These are phyloP conservation scores for Apiotrichum gracile DNA, from an alignment of 1,284 basidiomycete species.

Conservation along the genomic window DNA sequence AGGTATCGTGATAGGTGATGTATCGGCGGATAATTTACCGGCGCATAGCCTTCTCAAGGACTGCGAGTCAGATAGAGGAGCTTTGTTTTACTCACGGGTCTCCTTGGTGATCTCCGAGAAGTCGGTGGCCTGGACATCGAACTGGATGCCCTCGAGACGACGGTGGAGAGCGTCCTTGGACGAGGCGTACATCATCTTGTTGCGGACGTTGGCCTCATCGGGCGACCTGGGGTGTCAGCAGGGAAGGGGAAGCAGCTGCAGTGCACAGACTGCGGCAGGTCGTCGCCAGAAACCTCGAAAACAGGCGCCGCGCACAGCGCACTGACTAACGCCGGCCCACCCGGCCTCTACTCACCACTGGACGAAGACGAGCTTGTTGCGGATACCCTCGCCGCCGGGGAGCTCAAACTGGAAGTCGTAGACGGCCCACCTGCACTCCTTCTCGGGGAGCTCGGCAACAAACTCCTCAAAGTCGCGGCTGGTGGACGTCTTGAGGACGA, in stretches of 20 bases:
- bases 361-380: slow-evolving; percentile 86
- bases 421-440: slow-evolving; percentile 79
- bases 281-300: too few species aligned
- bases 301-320: neutral
- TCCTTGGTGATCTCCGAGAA: slow-evolving; percentile 69
- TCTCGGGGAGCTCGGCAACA: slow-evolving; percentile 65
- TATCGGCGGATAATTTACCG: slow-evolving; percentile 22
- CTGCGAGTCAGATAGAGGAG: slow-evolving; percentile 12
- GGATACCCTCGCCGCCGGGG: slow-evolving; percentile 66
- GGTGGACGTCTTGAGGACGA: slow-evolving; percentile 60
- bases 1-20: neutral
- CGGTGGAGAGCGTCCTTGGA: slow-evolving; percentile 81
- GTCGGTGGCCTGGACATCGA: slow-evolving; percentile 84
- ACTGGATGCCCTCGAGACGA: slow-evolving; percentile 52
- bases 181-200: slow-evolving; percentile 92
- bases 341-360: slow-evolving; percentile 57
- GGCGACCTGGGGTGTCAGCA: slow-evolving; percentile 62
- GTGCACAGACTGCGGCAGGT: too few species aligned
- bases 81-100: slow-evolving; percentile 55
- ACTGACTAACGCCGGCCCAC: neutral
- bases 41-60: slow-evolving; percentile 38
- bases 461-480: slow-evolving; percentile 69
- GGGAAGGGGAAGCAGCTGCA: neutral
- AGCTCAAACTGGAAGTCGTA: slow-evolving; percentile 87
- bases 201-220: slow-evolving; percentile 76